Conservation (phyloP, 257 asterid species). For the Mentha longifolia region DNA sequence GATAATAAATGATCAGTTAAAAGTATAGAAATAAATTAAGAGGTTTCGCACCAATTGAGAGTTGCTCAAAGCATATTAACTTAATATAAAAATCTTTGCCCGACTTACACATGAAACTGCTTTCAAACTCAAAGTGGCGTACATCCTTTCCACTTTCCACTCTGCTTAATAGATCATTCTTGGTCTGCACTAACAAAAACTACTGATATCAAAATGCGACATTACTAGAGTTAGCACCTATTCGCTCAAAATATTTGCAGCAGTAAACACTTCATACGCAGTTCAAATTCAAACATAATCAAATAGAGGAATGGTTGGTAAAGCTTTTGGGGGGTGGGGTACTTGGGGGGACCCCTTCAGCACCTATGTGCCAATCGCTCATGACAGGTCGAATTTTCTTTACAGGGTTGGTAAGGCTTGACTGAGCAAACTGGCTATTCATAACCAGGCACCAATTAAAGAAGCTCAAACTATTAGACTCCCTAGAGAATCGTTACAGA, state of each 20-base stretch:
- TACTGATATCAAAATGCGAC: neutral
- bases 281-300: neutral
- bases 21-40: neutral
- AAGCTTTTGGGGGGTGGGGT: neutral
- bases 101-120: slow-evolving; percentile 88
- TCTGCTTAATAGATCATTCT: slow-evolving; percentile 56
- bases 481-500: slow-evolving; percentile 7
- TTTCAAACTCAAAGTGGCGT: slow-evolving; percentile 77
- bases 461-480: slow-evolving; percentile 16
- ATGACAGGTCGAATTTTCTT: too few species aligned
- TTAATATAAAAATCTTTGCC: slow-evolving; percentile 28
- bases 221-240: slow-evolving; percentile 5
- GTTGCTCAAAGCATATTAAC: slow-evolving; percentile 14
- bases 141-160: slow-evolving; percentile 76
- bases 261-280: slow-evolving; percentile 8
- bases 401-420: neutral
- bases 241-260: slow-evolving; percentile 13
- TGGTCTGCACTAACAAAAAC: slow-evolving; percentile 51
- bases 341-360: neutral
- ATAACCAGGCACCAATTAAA: slow-evolving; percentile 27
- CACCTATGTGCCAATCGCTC: too few species aligned
- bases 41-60: neutral
- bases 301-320: slow-evolving; percentile 6
- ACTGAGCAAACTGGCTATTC: slow-evolving; percentile 1
- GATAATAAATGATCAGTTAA: slow-evolving; percentile 24